These are phyloP conservation scores for Rossbeevera mucosa DNA, from an alignment of 768 basidiomycete species.

Conservation along the genomic window DNA sequence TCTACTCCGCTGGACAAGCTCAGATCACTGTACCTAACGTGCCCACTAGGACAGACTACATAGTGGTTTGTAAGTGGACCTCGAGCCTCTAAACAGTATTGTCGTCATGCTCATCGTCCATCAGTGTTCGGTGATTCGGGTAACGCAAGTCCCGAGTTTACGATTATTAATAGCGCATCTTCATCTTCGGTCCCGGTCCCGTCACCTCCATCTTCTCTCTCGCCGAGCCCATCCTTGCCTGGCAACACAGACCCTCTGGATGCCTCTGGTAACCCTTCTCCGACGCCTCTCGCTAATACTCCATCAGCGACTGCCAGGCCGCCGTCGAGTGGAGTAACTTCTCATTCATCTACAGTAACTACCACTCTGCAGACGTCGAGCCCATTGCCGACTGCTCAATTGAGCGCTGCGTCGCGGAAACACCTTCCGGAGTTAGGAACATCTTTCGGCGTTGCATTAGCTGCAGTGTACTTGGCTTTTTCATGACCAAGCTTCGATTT, in stretches of 20 bases:
- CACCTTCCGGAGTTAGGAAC: constrained; percentile 11
- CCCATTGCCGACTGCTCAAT: constrained; percentile 12
- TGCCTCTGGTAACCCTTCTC: neutral
- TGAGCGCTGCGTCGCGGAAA: constrained; percentile 26
- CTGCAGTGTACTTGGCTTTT: constrained; percentile 14
- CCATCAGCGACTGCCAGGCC: constrained; percentile 1
- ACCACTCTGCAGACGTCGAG: neutral
- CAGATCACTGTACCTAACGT: constrained; percentile 35
- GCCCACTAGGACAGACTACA: constrained; percentile 29
- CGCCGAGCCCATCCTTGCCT: neutral
- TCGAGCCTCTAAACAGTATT: too few species aligned
- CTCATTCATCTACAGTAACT: constrained; percentile 5
- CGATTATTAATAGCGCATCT: constrained; percentile 54
- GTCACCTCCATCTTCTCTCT: constrained; percentile 3
- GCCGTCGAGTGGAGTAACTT: neutral
- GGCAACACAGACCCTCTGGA: neutral
- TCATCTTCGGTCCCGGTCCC: constrained; percentile 33
- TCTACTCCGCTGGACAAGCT: constrained; percentile 29
- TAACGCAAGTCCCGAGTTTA: constrained; percentile 37
- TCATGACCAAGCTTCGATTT: constrained; percentile 15
- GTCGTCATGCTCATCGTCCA: neutral
- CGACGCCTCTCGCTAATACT: neutral
- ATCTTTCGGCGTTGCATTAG: constrained; percentile 16
- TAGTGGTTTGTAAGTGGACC: constrained; percentile 33
- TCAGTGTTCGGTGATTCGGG: constrained; percentile 39